These are phyloP conservation scores for Aurantiochytrium sp. DNA, from an alignment of 108 stramenopile species.

Conservation along the genomic window DNA sequence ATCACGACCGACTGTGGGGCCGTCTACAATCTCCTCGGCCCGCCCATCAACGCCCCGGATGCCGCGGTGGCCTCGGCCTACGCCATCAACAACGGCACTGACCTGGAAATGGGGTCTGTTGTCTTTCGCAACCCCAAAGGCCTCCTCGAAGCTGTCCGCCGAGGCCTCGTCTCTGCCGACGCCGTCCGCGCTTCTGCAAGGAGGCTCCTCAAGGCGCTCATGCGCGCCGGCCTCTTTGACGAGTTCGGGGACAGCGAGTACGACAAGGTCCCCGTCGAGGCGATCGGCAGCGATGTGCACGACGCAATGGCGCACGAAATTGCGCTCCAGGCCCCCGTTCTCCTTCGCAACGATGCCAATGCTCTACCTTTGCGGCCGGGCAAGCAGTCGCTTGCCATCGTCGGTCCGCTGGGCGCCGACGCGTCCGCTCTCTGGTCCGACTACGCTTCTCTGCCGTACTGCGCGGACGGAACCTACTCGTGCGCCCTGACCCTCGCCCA, in stretches of 20 bases:
- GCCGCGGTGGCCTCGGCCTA: not conserved
- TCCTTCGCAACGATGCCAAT: not conserved
- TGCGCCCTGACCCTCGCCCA: not conserved
- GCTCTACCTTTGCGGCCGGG: not conserved
- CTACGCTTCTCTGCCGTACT: not conserved
- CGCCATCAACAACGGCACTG: not conserved
- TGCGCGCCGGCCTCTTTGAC: not conserved
- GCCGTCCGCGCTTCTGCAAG: not conserved
- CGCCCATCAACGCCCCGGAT: not conserved
- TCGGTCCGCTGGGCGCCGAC: not conserved
- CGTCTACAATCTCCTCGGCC: not conserved
- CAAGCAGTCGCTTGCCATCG: not conserved
- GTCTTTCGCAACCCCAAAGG: not conserved
- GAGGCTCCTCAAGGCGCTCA: not conserved
- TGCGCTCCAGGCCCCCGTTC: not conserved
- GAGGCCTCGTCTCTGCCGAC: not conserved
- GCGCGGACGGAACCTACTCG: not conserved
- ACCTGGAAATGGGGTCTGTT: not conserved
- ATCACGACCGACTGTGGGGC: slow-evolving; percentile 3
- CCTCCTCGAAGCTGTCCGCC: not conserved
- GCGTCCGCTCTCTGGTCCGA: not conserved
- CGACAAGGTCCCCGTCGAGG: not conserved
- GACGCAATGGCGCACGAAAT: not conserved
- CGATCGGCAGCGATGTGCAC: not conserved
- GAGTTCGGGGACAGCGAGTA: not conserved